Percentiles rank a stretch among this genome's conserved stretches.
Evolutionary conservation across 2,329 filamentous ascomycete genomes (phyloP).

Genomic region (Colletotrichum camelliae): DNA sequence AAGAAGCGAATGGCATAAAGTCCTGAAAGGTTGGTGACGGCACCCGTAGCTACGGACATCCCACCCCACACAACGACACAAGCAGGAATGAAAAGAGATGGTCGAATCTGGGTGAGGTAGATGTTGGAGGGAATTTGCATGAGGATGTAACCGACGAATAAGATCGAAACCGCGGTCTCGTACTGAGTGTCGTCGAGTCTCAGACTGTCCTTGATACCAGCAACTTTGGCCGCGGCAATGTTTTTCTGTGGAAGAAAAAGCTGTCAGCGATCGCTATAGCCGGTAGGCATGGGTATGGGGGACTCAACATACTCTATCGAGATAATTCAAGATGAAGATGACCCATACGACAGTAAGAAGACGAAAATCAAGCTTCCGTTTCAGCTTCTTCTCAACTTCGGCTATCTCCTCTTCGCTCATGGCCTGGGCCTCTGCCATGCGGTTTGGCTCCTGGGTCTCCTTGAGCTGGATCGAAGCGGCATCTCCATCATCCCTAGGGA

Average conservation of each 20-base stretch:
- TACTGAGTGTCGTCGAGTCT: slow-evolving; percentile 31
- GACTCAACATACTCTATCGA: neutral
- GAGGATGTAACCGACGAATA: slow-evolving; percentile 33
- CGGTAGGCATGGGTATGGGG: accelerated
- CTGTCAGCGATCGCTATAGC: neutral
- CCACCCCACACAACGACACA: slow-evolving; percentile 31
- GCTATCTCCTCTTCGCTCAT: neutral
- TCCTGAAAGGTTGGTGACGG: slow-evolving; percentile 35
- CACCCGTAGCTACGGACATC: slow-evolving; percentile 30
- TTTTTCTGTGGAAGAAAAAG: neutral
- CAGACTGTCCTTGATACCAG: slow-evolving; percentile 28
- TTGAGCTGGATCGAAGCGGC: neutral
- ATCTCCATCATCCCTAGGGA: neutral
- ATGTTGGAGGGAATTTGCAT: slow-evolving; percentile 29
- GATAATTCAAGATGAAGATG: neutral
- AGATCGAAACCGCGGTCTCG: slow-evolving; percentile 18
- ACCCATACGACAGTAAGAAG: neutral
- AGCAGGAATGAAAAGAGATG: slow-evolving; percentile 36
- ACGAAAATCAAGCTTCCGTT: neutral
- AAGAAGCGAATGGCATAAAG: slow-evolving; percentile 41
- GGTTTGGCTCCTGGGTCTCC: neutral
- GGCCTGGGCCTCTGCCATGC: neutral
- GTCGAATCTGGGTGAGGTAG: slow-evolving; percentile 30
- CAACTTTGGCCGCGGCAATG: neutral
- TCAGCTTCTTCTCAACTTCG: neutral